Percentiles rank a stretch among this genome's conserved stretches.
Evolutionary conservation across 805 yeast genomes (phyloP).

Genomic region (Candida gorgasii): DNA sequence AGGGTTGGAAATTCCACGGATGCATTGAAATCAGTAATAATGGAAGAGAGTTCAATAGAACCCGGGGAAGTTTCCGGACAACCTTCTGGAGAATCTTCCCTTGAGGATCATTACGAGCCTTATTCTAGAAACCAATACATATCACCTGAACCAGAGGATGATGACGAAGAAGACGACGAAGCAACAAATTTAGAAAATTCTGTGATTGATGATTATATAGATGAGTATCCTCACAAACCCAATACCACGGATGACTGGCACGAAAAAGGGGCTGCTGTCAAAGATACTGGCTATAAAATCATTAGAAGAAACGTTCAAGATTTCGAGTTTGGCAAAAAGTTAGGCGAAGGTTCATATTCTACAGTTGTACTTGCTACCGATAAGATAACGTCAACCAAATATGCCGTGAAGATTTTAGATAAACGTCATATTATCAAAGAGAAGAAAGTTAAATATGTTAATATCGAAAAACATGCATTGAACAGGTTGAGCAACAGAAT

Average conservation of each 20-base stretch:
- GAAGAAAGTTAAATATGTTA: constrained; percentile 81
- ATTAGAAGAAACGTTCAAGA: constrained; percentile 41
- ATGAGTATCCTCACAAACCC: background rate
- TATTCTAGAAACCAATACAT: too few species aligned
- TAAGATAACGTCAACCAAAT: constrained; percentile 54
- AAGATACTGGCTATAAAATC: constrained; percentile 21
- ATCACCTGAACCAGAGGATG: constrained; percentile 1
- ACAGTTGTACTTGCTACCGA: constrained; percentile 49
- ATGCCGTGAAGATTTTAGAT: constrained; percentile 76
- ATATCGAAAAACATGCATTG: constrained; percentile 77
- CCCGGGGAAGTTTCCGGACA: background rate
- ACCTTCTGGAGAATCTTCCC: too few species aligned
- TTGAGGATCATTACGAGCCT: too few species aligned
- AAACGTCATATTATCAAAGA: constrained; percentile 78
- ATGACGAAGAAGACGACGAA: background rate
- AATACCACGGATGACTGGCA: constrained; percentile 23
- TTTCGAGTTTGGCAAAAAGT: constrained; percentile 41
- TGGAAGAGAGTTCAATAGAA: constrained; percentile 3
- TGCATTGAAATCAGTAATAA: constrained; percentile 13
- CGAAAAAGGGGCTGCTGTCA: constrained; percentile 37
- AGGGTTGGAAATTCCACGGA: constrained; percentile 12
- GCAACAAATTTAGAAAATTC: background rate
- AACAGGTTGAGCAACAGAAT: constrained; percentile 61
- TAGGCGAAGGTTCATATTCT: constrained; percentile 49
- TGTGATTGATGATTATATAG: constrained; percentile 12